Percentiles rank a stretch among this genome's conserved stretches.
Conservation (phyloP, 805 yeast species). For the Brettanomyces naardenensis region DNA sequence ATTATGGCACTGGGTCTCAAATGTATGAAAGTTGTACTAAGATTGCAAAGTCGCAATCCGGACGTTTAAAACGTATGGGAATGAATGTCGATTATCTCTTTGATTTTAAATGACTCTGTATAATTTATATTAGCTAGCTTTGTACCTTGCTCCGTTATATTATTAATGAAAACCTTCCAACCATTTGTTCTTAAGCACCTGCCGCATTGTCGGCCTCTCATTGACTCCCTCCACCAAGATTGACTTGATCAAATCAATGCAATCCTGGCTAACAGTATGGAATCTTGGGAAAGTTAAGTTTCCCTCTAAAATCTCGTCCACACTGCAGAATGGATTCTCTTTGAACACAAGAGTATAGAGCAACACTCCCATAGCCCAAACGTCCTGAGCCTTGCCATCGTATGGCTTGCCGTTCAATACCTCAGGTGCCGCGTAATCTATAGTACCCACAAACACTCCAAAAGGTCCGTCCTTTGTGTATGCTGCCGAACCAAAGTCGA, state of each 20-base stretch:
- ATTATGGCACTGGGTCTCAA: conserved; percentile 45
- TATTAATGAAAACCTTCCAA: conserved; percentile 23
- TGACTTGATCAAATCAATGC: conserved; percentile 50
- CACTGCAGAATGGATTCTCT: conserved; percentile 93
- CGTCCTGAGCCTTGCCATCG: conserved; percentile 90
- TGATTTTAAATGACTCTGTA: conserved; percentile 7
- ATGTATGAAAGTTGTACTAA: conserved; percentile 48
- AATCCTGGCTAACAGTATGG: conserved; percentile 48
- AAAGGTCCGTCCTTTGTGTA: conserved; percentile 87
- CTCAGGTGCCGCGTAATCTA: conserved; percentile 97
- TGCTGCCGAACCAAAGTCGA: conserved; percentile 95
- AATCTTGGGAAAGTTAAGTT: conserved; percentile 59
- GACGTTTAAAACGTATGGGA: conserved; percentile 55
- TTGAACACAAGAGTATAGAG: conserved; percentile 84
- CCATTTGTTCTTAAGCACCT: conserved; percentile 71
- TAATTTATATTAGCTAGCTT: no score
- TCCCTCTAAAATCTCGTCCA: conserved; percentile 92
- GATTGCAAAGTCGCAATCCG: conserved; percentile 49
- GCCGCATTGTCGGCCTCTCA: conserved; percentile 66
- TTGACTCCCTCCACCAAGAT: conserved; percentile 64
- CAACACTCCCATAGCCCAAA: conserved; percentile 93
- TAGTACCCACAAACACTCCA: conserved; percentile 95
- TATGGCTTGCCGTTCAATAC: conserved; percentile 83
- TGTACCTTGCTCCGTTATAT: neutral
- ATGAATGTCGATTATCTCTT: conserved; percentile 68